Evolutionary conservation across 2,329 filamentous ascomycete genomes (phyloP).

Genomic region (Rugonectria rugulosa): DNA sequence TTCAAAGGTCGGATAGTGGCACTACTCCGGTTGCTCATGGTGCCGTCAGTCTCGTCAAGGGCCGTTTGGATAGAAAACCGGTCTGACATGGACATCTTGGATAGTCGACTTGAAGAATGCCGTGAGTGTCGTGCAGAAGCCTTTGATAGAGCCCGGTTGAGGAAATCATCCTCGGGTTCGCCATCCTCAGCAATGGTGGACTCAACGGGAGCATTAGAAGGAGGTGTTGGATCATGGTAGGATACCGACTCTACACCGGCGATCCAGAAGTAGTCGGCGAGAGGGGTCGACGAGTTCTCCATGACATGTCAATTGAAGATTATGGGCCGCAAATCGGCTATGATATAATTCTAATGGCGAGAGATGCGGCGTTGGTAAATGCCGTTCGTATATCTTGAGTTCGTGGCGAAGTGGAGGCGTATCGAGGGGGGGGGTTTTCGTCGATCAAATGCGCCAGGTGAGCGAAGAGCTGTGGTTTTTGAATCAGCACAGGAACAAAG

Average conservation of each 20-base stretch:
- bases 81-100: conserved; percentile 59
- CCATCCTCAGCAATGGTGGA: conserved; percentile 70
- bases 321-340: conserved; percentile 35
- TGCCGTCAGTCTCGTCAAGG: conserved; percentile 66
- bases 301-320: conserved; percentile 56
- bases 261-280: conserved; percentile 81
- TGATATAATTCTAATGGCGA: conserved; percentile 11
- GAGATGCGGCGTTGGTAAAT: conserved; percentile 11
- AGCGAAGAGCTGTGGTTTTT: conserved; percentile 26
- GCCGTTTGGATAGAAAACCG: conserved; percentile 60
- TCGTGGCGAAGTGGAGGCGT: conserved; percentile 2
- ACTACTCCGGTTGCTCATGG: conserved; percentile 70
- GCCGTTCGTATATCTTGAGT: conserved; percentile 9
- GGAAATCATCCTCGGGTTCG: conserved; percentile 58
- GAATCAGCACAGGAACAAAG: conserved; percentile 18
- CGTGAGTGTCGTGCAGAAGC: conserved; percentile 61
- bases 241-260: conserved; percentile 73
- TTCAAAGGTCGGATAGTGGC: conserved; percentile 65
- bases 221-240: conserved; percentile 63
- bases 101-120: conserved; percentile 66
- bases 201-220: conserved; percentile 54
- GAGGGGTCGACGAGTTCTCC: conserved; percentile 68
- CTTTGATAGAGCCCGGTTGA: conserved; percentile 38
- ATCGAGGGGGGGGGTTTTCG: conserved; percentile 7
- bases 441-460: conserved; percentile 13